Evolutionary conservation across 2,329 filamentous ascomycete species (phyloP), one percentile per base, ranked within the genome.

Genomic region (Colletotrichum tanaceti): DNA sequence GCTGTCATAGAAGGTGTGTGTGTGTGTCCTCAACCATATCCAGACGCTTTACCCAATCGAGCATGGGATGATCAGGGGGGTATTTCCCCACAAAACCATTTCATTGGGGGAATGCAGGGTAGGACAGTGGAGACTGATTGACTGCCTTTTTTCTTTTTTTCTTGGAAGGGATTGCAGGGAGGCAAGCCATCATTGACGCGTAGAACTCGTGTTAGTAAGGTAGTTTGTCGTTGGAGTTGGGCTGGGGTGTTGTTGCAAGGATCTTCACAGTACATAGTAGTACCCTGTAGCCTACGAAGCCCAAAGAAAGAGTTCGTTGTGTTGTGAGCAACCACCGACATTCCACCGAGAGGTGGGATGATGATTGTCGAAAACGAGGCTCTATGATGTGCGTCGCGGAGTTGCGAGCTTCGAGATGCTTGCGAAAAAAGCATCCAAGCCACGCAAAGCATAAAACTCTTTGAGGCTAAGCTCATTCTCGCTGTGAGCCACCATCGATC

Each of bases 21-120:
- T 39, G 52, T 38, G 43, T 22, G 7, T 39, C 73, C 81, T 83
- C 81, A 83, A 83, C 81, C 80, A 83, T 82, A 81, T 80, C 75
- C 44, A 22, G 10, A 54, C 55, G 65, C 79, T 79, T 80, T 68
- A 7, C 78, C 74, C 44, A 65, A 73, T 71, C 18, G 0, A 73
- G 78, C 28, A 74, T 76, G 64, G 41, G 43, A 54, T 6, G 46
- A 68, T 68, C 58, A 68, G 46, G 67, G 62, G 52, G n/a, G 63
- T 35, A 35, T 68, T 75, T 73, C 73, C 73, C 75, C 73, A 75
- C 74, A 75, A 68, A 71, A 61, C 50, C 61, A 71, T 71, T 71
- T 71, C 65, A 71, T 71, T 71, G 69, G 69, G 69, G 69, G 63
- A 69, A 61, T 61, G 55, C 44, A 69, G 62, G 66, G 62, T 69